Base-by-base conservation (phyloP, 2,329 filamentous ascomycete genomes). In the Beauveria sp. region DNA sequence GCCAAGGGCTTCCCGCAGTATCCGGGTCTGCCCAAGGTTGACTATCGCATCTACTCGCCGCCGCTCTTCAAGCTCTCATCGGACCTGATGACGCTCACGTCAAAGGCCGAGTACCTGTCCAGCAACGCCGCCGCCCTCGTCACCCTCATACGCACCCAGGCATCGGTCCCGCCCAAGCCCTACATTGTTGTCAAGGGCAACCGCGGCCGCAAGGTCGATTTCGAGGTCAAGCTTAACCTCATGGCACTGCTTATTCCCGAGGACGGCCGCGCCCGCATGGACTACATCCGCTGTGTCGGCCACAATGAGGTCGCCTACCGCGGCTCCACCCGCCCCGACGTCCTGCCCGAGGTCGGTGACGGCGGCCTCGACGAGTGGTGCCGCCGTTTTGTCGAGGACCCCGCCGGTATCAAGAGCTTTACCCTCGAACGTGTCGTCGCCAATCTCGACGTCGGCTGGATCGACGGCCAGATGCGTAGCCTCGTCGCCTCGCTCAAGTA, bases 81-180 rank as follows among this genome's bases (percentile, higher is more conserved):
- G 10, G 81, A 84, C 67, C 71, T 71, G 40, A 80, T 75, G 14
- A 76, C 75, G 9, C 74, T 84, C 61, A 76, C 74, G 24, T 78
- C 78, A 55, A 75, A 76, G 47, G 76, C 78, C 1, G 74, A 76
- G n/a, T 77, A 80, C 64, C 72, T 84, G 4, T 81, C 79, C 5
- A 71, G 73, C 62, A 78, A 78, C 59, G 74, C 74, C 28, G 67
- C 69, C 16, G 79, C 78, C 6, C 72, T 85, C 40, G 71, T 76
- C 5, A 69, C 76, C 4, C 71, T 84, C 24, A 67, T 84, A 28
- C 77, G 78, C 41, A 67, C 71, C 37, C 77, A 83, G 60, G 77
- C 80, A 16, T 77, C 77, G 1, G 72, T 84, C 0, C 82, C 82
- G 22, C 82, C 82, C 7, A 84, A 84, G 66, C 81, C 79, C 0